Conservation (phyloP, 2,329 filamentous ascomycete species). For the Scedosporium apiospermum region DNA sequence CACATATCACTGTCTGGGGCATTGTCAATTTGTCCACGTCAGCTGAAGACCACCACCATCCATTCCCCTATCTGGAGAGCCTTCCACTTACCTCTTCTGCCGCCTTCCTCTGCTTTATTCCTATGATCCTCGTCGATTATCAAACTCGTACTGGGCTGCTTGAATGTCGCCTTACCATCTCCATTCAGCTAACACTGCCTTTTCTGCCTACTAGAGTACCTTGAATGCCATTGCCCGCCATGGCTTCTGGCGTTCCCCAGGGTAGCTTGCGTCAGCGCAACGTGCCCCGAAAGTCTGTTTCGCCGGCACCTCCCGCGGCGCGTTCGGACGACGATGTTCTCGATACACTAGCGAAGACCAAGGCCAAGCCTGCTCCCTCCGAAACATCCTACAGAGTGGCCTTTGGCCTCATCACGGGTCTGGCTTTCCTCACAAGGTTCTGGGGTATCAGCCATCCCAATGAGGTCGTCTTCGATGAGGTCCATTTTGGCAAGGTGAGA, state of each 20-base stretch:
- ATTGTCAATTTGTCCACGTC: neutral
- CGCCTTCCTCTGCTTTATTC: neutral
- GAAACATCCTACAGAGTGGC: conserved; percentile 81
- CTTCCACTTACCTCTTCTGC: neutral
- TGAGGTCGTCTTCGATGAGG: conserved; percentile 97
- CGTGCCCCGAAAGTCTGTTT: conserved; percentile 30
- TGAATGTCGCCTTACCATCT: neutral
- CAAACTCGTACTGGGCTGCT: neutral
- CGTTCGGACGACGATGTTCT: conserved; percentile 35
- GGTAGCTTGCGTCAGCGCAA: conserved; percentile 52
- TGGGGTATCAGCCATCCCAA: conserved; percentile 93
- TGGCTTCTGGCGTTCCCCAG: conserved; percentile 42
- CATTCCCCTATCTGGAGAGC: neutral
- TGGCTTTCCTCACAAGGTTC: conserved; percentile 89
- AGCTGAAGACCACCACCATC: neutral
- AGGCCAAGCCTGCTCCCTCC: conserved; percentile 30
- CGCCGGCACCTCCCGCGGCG: conserved; percentile 22
- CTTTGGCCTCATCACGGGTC: conserved; percentile 63
- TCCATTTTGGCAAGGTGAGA: conserved; percentile 93
- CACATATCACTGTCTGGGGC: neutral
- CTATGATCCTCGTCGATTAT: neutral
- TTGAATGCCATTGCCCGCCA: conserved; percentile 19
- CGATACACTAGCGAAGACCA: conserved; percentile 37
- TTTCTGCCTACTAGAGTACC: conserved; percentile 8
- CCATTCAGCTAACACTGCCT: neutral